Evolutionary conservation across 2,329 filamentous ascomycete genomes (phyloP).

Genomic region (Pseudogymnoascus sp.): DNA sequence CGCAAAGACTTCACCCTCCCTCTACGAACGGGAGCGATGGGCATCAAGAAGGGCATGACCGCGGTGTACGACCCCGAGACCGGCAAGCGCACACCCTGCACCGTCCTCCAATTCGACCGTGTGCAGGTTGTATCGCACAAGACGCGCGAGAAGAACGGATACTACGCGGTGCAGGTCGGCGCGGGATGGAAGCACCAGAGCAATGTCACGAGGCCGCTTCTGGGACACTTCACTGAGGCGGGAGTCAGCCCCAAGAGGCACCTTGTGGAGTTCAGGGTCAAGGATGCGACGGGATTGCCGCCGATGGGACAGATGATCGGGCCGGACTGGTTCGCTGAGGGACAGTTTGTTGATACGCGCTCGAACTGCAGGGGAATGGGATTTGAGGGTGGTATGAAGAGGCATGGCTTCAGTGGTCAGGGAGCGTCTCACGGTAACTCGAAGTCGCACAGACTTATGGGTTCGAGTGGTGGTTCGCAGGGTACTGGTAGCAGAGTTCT

Average conservation of each 20-base stretch:
- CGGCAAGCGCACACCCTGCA: slow-evolving; percentile 73
- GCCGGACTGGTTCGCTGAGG: slow-evolving; percentile 85
- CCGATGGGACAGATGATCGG: slow-evolving; percentile 67
- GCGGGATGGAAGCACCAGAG: slow-evolving; percentile 63
- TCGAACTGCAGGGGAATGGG: slow-evolving; percentile 79
- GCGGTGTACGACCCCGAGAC: slow-evolving; percentile 73
- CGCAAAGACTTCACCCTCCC: slow-evolving; percentile 53
- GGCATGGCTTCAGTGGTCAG: slow-evolving; percentile 83
- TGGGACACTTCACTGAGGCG: slow-evolving; percentile 81
- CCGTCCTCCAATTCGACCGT: slow-evolving; percentile 85
- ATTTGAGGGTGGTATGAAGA: slow-evolving; percentile 97
- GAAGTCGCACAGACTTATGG: slow-evolving; percentile 85
- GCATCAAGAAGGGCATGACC: slow-evolving; percentile 93
- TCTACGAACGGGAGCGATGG: slow-evolving; percentile 71
- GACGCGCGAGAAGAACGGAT: slow-evolving; percentile 72
- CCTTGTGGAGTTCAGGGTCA: slow-evolving; percentile 82
- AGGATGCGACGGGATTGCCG: slow-evolving; percentile 62
- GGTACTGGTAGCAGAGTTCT: slow-evolving; percentile 86
- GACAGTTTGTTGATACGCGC: slow-evolving; percentile 83
- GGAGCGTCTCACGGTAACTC: slow-evolving; percentile 92
- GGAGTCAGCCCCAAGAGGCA: slow-evolving; percentile 77
- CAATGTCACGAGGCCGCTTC: slow-evolving; percentile 72
- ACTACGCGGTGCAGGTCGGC: slow-evolving; percentile 90
- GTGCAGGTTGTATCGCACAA: slow-evolving; percentile 87
- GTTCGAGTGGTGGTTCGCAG: slow-evolving; percentile 82